Evolutionary conservation across 1,284 basidiomycete species (phyloP).

Genomic region (Sanghuangporus sanghuang): DNA sequence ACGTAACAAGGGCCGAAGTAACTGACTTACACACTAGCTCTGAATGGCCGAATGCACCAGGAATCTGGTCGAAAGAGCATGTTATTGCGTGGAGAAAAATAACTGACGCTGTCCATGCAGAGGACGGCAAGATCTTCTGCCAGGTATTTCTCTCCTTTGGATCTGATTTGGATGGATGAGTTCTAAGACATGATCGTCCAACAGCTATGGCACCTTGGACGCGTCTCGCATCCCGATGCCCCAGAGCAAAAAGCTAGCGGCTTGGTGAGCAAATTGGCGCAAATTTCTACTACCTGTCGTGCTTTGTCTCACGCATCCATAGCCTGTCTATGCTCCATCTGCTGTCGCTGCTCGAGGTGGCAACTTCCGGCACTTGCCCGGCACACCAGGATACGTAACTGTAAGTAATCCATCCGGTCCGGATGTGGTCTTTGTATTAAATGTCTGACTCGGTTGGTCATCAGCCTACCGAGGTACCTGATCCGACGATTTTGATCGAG

Average conservation of each 20-base stretch:
- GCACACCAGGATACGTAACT: conserved; percentile 33
- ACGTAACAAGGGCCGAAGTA: neutral
- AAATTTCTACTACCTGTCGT: neutral
- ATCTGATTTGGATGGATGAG: neutral
- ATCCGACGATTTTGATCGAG: conserved; percentile 36
- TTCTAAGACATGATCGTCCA: neutral
- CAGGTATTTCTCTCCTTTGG: conserved; percentile 28
- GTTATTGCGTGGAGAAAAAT: conserved; percentile 33
- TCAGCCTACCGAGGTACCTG: conserved; percentile 39
- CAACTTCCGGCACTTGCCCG: conserved; percentile 34
- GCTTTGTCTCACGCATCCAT: neutral
- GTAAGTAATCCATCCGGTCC: conserved; percentile 21
- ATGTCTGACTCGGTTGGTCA: neutral
- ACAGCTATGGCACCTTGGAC: conserved; percentile 25
- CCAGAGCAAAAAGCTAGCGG: conserved; percentile 24
- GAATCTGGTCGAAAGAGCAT: conserved; percentile 32
- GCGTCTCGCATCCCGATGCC: conserved; percentile 28
- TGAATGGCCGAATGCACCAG: conserved; percentile 29
- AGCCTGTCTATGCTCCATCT: conserved; percentile 36
- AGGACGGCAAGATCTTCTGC: conserved; percentile 34
- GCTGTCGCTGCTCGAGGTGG: conserved; percentile 35
- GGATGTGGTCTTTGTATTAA: neutral
- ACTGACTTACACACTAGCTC: conserved; percentile 19
- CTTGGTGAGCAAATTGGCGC: conserved; percentile 6
- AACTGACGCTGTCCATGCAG: conserved; percentile 37